Evolutionary conservation across 1,139 yeast genomes (phyloP), one percentile per base, ranked within the genome.

Genomic region (Pneumocystis oryctolagi): DNA sequence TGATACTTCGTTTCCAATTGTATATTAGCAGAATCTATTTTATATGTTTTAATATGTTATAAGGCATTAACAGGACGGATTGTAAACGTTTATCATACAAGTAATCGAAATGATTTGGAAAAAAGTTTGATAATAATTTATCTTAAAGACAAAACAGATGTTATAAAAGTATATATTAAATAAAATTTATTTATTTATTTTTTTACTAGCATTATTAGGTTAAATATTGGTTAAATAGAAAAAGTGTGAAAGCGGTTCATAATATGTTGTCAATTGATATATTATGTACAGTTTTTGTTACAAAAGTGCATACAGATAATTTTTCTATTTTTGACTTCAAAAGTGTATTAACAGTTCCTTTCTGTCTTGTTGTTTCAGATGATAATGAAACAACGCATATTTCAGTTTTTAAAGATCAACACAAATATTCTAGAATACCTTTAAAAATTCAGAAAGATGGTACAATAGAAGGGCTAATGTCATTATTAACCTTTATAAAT

Each of bases 371-470:
- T 35, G 56, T 35, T 61, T 58, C 28, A 35, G 55, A 55, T 59
- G 59, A 20, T 55, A 34, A 34, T 58, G 58, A 20, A 12, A n/a
- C 20, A 62, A 59, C 34, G 28, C 63, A 16, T 30, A n/a, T 34
- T 59, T 58, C 25, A 47, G 16, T 20, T 20, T 31, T 28, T 31
- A 20, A 25, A 42, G 31, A 47, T 47, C 55, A 47, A 28, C 16
- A 47, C 8, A 47, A 47, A 47, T 25, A 12, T 9, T 47, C 20
- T 25, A 47, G 5, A 47, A 20, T 1, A 20, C 55, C 55, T 12
- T 47, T 47, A 3, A 47, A 25, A 47, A 47, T 47, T 25, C 55
- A 47, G 3, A 25, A 47, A 25, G 16, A 47, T 25, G 28, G n/a
- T 5, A 47, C 20, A 20, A 47, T 47, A 47, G 28, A 47, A 6